Evolutionary conservation across 2,329 filamentous ascomycete genomes (phyloP).

Genomic region (Exophiala aquamarina): DNA sequence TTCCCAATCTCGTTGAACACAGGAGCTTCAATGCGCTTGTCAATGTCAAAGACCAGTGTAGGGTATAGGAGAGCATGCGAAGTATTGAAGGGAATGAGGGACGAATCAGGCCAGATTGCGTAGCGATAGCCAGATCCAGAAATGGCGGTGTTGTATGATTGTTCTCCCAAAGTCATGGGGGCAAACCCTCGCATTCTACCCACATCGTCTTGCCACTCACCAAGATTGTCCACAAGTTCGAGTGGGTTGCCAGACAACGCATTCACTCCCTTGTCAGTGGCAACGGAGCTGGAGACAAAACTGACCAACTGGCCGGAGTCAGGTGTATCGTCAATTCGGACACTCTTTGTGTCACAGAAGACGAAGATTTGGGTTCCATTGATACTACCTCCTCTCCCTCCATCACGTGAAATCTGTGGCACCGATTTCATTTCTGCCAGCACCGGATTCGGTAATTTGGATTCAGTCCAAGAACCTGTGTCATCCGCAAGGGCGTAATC

Average conservation of each 20-base stretch:
- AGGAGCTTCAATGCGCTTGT: constrained; percentile 29
- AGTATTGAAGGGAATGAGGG: constrained; percentile 32
- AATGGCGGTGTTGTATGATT: constrained; percentile 33
- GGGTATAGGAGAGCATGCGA: constrained; percentile 31
- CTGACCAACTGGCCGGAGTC: constrained; percentile 29
- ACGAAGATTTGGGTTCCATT: constrained; percentile 35
- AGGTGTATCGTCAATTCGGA: constrained; percentile 23
- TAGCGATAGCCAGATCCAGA: constrained; percentile 34
- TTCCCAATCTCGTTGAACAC: constrained; percentile 32
- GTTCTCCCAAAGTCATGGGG: constrained; percentile 33
- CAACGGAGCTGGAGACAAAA: constrained; percentile 34
- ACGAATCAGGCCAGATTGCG: constrained; percentile 35
- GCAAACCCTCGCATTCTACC: constrained; percentile 33
- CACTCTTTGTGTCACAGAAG: constrained; percentile 35
- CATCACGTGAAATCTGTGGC: constrained; percentile 34
- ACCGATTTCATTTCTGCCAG: constrained; percentile 22
- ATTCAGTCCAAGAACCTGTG: constrained; percentile 27
- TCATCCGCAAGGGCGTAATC: constrained; percentile 29
- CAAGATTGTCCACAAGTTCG: constrained; percentile 32
- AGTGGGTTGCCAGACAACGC: constrained; percentile 28
- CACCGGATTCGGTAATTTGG: constrained; percentile 14
- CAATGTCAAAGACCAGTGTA: constrained; percentile 33
- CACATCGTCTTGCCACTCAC: constrained; percentile 33
- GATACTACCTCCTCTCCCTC: constrained; percentile 34
- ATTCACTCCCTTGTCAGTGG: constrained; percentile 32